Evolutionary conservation across 1,139 yeast species (phyloP), one percentile per base, ranked within the genome.

Genomic region (Barnettozyma hawaiiensis): DNA sequence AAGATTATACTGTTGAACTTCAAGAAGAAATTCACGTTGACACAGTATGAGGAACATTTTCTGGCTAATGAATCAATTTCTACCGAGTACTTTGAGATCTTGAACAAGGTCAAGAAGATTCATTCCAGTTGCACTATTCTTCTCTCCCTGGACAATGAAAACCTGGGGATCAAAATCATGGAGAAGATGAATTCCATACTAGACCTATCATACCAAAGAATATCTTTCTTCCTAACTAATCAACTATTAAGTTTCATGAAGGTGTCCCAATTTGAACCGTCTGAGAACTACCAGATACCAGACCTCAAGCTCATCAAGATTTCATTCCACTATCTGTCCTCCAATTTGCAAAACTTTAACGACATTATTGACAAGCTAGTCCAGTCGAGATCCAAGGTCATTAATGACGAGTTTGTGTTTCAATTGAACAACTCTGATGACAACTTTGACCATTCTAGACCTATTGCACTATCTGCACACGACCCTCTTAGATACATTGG

Each of bases 401-500:
- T 81, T 12, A 64, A 75, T 2, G 83, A 79, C 40, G 87, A 82
- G 31, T 81, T 83, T 51, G 54, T 72, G 35, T 64, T 64, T 24
- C 89, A 81, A 55, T 46, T 61, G n/a, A 58, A 51, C 41, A 58
- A 58, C 41, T 47, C 57, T 18, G 42, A 45, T 39, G 43, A 24
- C 14, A 21, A 21, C 14, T 35, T 31, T 35, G 58, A 57, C 16
- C 57, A 52, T 31, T 40, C 48, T 12, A 64, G 78, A 47, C 85
- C 90, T 2, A 68, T 86, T 19, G 73, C 76, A 37, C 65, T 82
- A 39, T 75, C 82, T 10, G 82, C 90, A 0, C 85, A 83, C 59
- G 97, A 92, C 61, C 86, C 96, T 2, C 68, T 79, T 16, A 70
- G 96, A 45, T 89, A 81, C 53, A 72, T 86, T 16, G 96, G 97